phyloP scores from a whole-genome alignment of 2,329 filamentous ascomycete species.

The Phyllachora maydis region DNA sequence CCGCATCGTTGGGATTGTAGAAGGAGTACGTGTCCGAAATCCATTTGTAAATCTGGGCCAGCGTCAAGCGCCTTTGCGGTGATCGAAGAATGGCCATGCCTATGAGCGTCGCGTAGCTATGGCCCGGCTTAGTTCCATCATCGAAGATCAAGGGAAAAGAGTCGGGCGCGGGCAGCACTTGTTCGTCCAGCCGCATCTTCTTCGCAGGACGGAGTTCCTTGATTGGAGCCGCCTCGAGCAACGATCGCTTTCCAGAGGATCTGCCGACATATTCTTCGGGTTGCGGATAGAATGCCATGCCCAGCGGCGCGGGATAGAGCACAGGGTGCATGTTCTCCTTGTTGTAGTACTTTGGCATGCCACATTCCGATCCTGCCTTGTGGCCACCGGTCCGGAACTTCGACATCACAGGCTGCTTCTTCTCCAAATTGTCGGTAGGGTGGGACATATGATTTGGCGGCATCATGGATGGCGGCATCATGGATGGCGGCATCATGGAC shows the following conservation, averaged over 20 bases:
- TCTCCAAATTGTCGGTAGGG: constrained; percentile 46
- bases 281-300: constrained; percentile 23
- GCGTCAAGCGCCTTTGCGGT: constrained; percentile 61
- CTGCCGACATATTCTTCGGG: constrained; percentile 33
- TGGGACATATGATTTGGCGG: constrained; percentile 34
- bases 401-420: constrained; percentile 38
- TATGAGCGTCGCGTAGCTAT: constrained; percentile 88
- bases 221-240: constrained; percentile 55
- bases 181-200: constrained; percentile 43
- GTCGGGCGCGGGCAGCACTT: constrained; percentile 45
- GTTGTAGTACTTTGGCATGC: constrained; percentile 15
- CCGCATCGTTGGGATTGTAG: constrained; percentile 66
- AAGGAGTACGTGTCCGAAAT: constrained; percentile 89
- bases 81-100: constrained; percentile 92
- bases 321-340: constrained; percentile 37
- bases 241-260: constrained; percentile 32
- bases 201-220: constrained; percentile 48
- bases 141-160: constrained; percentile 71
- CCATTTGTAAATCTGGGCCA: constrained; percentile 97
- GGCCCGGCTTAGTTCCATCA: constrained; percentile 71
- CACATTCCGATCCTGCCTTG: constrained; percentile 24
- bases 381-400: constrained; percentile 36
- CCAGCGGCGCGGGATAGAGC: constrained; percentile 24
- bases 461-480: constrained; percentile 49
- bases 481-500: constrained; percentile 45